Percentiles rank a stretch among this genome's conserved stretches.
Evolutionary conservation across 257 asterid genomes (phyloP).

Genomic region (Verbascum thapsus): DNA sequence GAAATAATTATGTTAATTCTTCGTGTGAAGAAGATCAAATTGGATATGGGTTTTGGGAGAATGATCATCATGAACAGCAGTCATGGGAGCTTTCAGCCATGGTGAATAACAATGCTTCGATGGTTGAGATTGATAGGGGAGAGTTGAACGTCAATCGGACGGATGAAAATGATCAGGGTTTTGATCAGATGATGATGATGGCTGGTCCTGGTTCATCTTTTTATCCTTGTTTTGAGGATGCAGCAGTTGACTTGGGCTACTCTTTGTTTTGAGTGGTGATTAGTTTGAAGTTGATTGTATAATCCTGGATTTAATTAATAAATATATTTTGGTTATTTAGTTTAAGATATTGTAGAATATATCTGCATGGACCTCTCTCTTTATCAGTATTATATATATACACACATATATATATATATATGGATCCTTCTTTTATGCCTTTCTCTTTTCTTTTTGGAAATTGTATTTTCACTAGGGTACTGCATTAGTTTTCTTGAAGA

Average conservation of each 20-base stretch:
- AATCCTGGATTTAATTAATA: slow-evolving; percentile 3
- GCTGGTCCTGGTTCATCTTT: slow-evolving; percentile 44
- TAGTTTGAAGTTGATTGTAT: slow-evolving; percentile 1
- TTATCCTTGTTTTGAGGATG: slow-evolving; percentile 56
- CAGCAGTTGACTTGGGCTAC: slow-evolving; percentile 48
- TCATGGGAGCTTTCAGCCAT: slow-evolving; percentile 72
- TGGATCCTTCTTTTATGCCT: not conserved
- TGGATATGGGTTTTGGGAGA: too few species aligned
- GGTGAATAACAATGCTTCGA: slow-evolving; percentile 34
- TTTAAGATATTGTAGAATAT: not conserved
- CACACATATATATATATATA: too few species aligned
- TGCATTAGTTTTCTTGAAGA: too few species aligned
- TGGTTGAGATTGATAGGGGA: slow-evolving; percentile 28
- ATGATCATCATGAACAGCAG: slow-evolving; percentile 31
- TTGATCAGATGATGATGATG: slow-evolving; percentile 36
- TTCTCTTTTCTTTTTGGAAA: not conserved
- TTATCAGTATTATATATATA: too few species aligned
- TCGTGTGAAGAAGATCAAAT: slow-evolving; percentile 26
- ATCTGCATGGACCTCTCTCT: slow-evolving; percentile 29
- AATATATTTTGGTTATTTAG: slow-evolving; percentile 8
- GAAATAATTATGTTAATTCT: slow-evolving; percentile 15
- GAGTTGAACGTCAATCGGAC: slow-evolving; percentile 23
- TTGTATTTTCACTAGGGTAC: slow-evolving; percentile 9
- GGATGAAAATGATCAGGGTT: slow-evolving; percentile 26
- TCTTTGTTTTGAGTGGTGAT: slow-evolving; percentile 40